Conservation (phyloP, 1,284 basidiomycete species). For the Cryptococcus sp. region DNA sequence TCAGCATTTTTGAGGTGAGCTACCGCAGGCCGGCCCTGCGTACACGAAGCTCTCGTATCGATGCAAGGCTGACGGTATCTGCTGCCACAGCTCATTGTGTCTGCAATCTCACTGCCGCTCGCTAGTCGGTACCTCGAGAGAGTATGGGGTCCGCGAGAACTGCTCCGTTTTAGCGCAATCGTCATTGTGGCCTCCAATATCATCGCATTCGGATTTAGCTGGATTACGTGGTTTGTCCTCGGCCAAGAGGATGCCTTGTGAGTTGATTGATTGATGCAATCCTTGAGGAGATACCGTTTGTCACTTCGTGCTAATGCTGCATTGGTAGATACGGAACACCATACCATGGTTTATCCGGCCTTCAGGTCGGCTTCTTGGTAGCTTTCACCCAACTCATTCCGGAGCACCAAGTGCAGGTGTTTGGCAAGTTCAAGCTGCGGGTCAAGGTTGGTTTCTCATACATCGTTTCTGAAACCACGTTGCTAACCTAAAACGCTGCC, state of each 20-base stretch:
- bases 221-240: conserved; percentile 48
- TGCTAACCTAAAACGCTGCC: neutral
- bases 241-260: conserved; percentile 58
- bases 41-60: neutral
- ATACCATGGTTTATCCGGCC: conserved; percentile 88
- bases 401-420: conserved; percentile 92
- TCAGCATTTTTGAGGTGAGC: conserved; percentile 77
- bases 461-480: neutral
- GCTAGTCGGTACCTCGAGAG: conserved; percentile 88
- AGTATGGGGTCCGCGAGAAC: conserved; percentile 87
- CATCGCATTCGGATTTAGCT: conserved; percentile 69
- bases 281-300: neutral
- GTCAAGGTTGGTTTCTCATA: conserved; percentile 70
- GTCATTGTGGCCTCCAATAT: conserved; percentile 81
- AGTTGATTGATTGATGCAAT: conserved; percentile 43
- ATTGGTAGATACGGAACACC: conserved; percentile 72
- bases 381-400: conserved; percentile 97
- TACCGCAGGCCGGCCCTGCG: neutral
- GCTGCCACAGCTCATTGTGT: conserved; percentile 66
- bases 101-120: conserved; percentile 76
- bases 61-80: neutral
- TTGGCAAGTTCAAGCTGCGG: conserved; percentile 79
- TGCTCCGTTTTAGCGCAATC: conserved; percentile 79
- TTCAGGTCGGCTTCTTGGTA: conserved; percentile 88
- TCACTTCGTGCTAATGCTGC: neutral